Conservation (phyloP, 73 alveolate genomes). For the Paramecium biaurelia region DNA sequence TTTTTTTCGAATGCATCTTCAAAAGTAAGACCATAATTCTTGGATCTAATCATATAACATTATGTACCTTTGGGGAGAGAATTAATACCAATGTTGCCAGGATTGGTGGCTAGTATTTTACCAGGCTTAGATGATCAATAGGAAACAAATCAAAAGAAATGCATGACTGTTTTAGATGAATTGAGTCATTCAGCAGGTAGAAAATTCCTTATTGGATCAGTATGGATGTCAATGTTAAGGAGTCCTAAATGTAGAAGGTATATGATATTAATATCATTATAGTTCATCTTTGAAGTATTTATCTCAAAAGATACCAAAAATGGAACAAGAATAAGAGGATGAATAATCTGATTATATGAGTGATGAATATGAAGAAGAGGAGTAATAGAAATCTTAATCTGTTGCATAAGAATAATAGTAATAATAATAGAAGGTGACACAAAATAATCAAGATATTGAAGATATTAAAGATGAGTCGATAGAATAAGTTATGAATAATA, state of each 20-base stretch:
- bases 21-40: slow-evolving; percentile 48
- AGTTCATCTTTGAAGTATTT: slow-evolving; percentile 52
- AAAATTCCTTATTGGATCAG: slow-evolving; percentile 56
- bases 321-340: not conserved
- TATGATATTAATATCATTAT: not conserved
- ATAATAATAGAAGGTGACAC: not conserved
- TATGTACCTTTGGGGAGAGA: slow-evolving; percentile 64
- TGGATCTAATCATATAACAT: slow-evolving; percentile 44
- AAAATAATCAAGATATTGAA: slow-evolving; percentile 24
- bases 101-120: slow-evolving; percentile 54
- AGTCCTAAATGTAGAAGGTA: slow-evolving; percentile 58
- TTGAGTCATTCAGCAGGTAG: slow-evolving; percentile 47
- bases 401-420: not conserved
- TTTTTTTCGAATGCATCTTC: slow-evolving; percentile 61
- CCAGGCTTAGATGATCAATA: slow-evolving; percentile 63
- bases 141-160: slow-evolving; percentile 30
- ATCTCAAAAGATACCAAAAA: slow-evolving; percentile 13
- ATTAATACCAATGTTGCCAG: slow-evolving; percentile 60
- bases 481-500: not conserved
- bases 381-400: not conserved
- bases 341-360: not conserved
- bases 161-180: slow-evolving; percentile 20
- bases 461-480: not conserved
- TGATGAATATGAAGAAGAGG: slow-evolving; percentile 27
- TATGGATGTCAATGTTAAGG: slow-evolving; percentile 60